Conservation (phyloP, 441 rosid species). For the Arabidopsis hybrid region DNA sequence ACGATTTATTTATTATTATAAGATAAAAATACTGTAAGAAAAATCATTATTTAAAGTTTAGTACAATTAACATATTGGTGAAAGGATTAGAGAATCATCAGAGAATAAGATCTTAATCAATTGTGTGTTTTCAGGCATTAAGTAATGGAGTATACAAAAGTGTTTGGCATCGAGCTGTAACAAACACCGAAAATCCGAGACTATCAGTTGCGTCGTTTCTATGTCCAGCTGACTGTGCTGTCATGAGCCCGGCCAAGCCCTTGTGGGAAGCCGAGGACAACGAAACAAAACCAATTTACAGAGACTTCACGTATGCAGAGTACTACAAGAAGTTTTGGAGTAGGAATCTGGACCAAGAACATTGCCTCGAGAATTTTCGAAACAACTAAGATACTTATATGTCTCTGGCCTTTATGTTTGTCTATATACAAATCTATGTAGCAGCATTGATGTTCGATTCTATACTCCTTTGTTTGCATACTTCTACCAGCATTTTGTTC, state of each 20-base stretch:
- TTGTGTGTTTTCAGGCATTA: constrained; percentile 53
- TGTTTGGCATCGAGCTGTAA: constrained; percentile 67
- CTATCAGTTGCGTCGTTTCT: constrained; percentile 68
- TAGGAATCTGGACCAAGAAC: constrained; percentile 69
- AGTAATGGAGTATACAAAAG: constrained; percentile 76
- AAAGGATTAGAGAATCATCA: no score
- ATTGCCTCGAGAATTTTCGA: constrained; percentile 67
- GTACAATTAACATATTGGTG: no score
- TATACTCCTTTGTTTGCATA: background rate
- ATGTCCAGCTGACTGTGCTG: constrained; percentile 53
- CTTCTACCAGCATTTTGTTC: background rate
- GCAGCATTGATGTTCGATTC: background rate
- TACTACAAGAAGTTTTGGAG: constrained; percentile 74
- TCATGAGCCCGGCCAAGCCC: constrained; percentile 58
- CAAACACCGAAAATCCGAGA: constrained; percentile 55
- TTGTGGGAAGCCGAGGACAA: constrained; percentile 36
- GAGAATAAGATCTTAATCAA: background rate
- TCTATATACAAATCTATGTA: background rate
- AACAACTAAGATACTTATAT: constrained; percentile 34
- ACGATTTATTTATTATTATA: background rate
- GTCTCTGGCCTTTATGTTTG: background rate
- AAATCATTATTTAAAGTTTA: no score
- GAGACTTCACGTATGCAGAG: constrained; percentile 65
- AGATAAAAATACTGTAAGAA: background rate
- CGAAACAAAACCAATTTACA: constrained; percentile 51